Percentiles rank a stretch among this genome's conserved stretches.
These are phyloP conservation scores for Hyphopichia burtonii DNA, from an alignment of 1,139 yeast genomes.

Conservation along the genomic window DNA sequence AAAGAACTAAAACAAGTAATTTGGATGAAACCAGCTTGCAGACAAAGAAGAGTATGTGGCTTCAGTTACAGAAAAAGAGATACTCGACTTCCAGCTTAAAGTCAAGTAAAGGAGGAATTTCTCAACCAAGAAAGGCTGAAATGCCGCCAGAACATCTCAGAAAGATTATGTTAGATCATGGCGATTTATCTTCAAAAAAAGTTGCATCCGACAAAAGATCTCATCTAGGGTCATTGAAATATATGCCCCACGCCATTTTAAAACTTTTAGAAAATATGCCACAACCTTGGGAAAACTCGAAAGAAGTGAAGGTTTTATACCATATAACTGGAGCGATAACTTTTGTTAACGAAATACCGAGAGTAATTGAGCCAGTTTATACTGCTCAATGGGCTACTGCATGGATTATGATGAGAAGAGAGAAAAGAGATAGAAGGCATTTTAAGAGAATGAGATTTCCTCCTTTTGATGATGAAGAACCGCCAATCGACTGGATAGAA, in stretches of 20 bases:
- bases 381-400: conserved; percentile 94
- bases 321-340: conserved; percentile 95
- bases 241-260: conserved; percentile 91
- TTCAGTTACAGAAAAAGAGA: conserved; percentile 59
- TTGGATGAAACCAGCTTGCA: conserved; percentile 18
- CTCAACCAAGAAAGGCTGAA: conserved; percentile 65
- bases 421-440: conserved; percentile 85
- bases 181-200: conserved; percentile 77
- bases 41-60: conserved; percentile 61
- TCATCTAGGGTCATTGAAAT: conserved; percentile 87
- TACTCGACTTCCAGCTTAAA: conserved; percentile 23
- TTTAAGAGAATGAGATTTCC: conserved; percentile 93
- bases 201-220: conserved; percentile 88
- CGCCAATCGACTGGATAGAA: conserved; percentile 81
- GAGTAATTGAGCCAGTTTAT: conserved; percentile 90
- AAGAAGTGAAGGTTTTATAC: conserved; percentile 84
- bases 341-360: conserved; percentile 87
- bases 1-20: conserved; percentile 4
- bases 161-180: conserved; percentile 79
- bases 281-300: conserved; percentile 93
- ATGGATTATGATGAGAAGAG: conserved; percentile 93
- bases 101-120: conserved; percentile 33
- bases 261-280: conserved; percentile 96
- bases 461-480: conserved; percentile 97
- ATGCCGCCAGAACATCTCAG: conserved; percentile 96